phyloP scores from a whole-genome alignment of 208 protist genomes.

The Zelonia costaricensis region DNA sequence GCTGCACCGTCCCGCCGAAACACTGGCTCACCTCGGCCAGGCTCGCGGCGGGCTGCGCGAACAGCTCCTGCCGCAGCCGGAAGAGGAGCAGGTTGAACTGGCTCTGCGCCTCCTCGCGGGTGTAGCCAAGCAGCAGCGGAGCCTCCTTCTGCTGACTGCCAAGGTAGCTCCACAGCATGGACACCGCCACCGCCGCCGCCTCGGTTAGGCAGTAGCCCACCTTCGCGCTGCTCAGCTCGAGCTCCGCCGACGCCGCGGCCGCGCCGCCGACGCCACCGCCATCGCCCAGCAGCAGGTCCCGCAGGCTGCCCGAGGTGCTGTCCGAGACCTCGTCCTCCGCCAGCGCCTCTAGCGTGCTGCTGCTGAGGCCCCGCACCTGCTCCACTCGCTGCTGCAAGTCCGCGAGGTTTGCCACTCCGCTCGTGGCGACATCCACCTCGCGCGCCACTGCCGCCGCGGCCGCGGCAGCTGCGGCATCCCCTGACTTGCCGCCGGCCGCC shows the following conservation, averaged over 20 bases:
- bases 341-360: slow-evolving; percentile 29
- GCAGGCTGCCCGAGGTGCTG: slow-evolving; percentile 16
- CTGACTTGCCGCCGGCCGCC: neutral
- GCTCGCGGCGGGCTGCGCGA: slow-evolving; percentile 32
- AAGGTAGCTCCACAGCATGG: slow-evolving; percentile 45
- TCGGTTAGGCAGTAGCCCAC: slow-evolving; percentile 46
- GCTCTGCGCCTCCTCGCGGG: slow-evolving; percentile 29
- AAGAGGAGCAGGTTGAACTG: slow-evolving; percentile 39
- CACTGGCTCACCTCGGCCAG: slow-evolving; percentile 40
- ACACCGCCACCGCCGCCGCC: slow-evolving; percentile 39
- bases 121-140: slow-evolving; percentile 25
- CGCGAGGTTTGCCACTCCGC: slow-evolving; percentile 17
- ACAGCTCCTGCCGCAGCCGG: slow-evolving; percentile 51
- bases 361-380: slow-evolving; percentile 28
- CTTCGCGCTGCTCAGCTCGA: slow-evolving; percentile 30
- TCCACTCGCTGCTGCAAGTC: slow-evolving; percentile 33
- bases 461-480: slow-evolving; percentile 4
- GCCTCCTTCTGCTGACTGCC: slow-evolving; percentile 24
- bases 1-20: slow-evolving; percentile 26
- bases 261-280: neutral
- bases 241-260: neutral
- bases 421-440: slow-evolving; percentile 11
- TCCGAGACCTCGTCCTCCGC: slow-evolving; percentile 25
- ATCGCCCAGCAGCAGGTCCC: slow-evolving; percentile 14
- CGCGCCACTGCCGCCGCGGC: neutral